These are phyloP conservation scores for Eucalyptus coolabah DNA, from an alignment of 345 rosid genomes.

Conservation along the genomic window DNA sequence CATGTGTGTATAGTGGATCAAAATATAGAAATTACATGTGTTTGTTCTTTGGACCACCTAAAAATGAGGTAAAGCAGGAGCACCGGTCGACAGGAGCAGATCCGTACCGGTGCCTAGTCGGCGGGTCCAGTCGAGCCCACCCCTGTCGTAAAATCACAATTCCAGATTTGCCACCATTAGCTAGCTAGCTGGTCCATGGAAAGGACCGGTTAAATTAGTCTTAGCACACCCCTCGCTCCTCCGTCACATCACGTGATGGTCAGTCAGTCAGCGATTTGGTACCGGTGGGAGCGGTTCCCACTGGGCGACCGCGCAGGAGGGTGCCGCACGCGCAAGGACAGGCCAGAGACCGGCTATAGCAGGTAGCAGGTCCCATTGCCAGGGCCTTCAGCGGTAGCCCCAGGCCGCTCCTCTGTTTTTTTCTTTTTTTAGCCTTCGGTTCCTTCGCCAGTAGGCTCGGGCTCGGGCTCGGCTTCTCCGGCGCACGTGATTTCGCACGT, in stretches of 20 bases:
- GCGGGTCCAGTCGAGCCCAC: neutral
- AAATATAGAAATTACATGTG: neutral
- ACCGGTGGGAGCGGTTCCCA: neutral
- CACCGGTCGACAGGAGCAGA: neutral
- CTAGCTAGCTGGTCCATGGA: fast-evolving
- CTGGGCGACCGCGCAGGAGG: neutral
- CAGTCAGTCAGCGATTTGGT: neutral
- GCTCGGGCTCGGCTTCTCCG: neutral
- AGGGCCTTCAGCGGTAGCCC: neutral
- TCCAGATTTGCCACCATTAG: neutral
- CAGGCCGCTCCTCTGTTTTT: neutral
- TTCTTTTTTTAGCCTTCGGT: neutral
- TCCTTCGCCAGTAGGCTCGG: neutral
- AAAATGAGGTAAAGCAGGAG: neutral
- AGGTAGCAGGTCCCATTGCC: neutral
- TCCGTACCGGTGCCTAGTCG: neutral
- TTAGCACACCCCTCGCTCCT: neutral
- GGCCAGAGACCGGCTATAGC: neutral
- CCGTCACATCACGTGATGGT: neutral
- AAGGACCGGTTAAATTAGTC: neutral
- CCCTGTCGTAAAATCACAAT: neutral
- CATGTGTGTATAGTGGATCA: too few relatives aligned
- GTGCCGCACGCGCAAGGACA: neutral
- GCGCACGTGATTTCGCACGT: neutral
- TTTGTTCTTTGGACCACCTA: neutral